Base-by-base conservation (phyloP, 2,329 filamentous ascomycete species). In the Rhinocladiella similis region DNA sequence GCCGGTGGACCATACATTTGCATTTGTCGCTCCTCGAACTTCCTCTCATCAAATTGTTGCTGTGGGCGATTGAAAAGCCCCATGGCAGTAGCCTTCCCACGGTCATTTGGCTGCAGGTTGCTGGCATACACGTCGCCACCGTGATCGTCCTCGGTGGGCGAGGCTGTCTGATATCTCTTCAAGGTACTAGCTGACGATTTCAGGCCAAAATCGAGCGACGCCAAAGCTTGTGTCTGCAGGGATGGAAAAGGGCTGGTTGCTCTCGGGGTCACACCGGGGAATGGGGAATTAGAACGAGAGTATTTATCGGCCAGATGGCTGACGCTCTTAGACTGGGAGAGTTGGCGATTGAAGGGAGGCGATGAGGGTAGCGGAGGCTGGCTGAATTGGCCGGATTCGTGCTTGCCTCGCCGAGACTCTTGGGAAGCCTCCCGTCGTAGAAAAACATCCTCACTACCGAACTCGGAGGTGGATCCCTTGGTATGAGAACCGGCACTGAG, bases 21-120 rank as follows among this genome's bases (percentile, higher is more conserved):
- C 47, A 89, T 76, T 67, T 96, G 89, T 43, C 91, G 84, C 68
- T 95, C 88, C 4, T 89, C 83, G 66, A 90, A 97, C 67, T 90
- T 89, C 18, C 87, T 84, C 67, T 97, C 92, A 66, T 96, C 90
- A 64, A 94, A 96, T 6, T 85, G 83, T 49, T 87, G 83, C 1
- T 77, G 75, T 1, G 91, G 89, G 68, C 91, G 91, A 62, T 88
- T 88, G 70, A 88, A 88, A 0, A 84, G 76, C 27, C 85, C 84
- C 72, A 86, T 77, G 1, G 90, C 88, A 0, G 90, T 95, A 4
- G 90, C 89, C 69, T 94, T 96, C 50, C 89, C 90, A 46, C 84
- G 79, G 64, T 96, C 92, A 60, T 86, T 85, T 0, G 89, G 87
- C 57, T 90, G 84, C 12, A 94, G 81, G 7, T 86, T 81, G 41